A percentile compares a stretch with the other conserved stretches of the same genome.
phyloP scores from a whole-genome alignment of 2,329 filamentous ascomycete species.

The Tolypocladium sp. region DNA sequence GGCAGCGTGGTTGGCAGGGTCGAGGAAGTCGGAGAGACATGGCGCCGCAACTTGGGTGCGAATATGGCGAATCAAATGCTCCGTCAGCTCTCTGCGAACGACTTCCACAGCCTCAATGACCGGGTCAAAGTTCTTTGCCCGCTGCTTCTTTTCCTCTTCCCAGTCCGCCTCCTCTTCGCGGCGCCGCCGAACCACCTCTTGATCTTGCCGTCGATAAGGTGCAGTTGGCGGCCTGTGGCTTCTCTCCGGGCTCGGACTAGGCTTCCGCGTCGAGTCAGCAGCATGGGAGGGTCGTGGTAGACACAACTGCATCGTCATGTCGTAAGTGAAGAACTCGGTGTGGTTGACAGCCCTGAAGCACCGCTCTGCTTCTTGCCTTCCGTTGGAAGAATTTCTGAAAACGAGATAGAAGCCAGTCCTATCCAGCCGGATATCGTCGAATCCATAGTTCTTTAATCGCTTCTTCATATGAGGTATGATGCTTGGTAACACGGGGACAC shows the following conservation, averaged over 20 bases:
- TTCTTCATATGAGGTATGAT: slow-evolving; percentile 88
- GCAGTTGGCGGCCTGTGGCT: slow-evolving; percentile 7
- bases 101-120: slow-evolving; percentile 73
- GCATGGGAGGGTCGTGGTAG: slow-evolving; percentile 18
- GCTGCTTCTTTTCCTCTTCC: slow-evolving; percentile 81
- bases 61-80: slow-evolving; percentile 83
- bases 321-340: slow-evolving; percentile 81
- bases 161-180: slow-evolving; percentile 73
- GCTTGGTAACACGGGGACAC: slow-evolving; percentile 76
- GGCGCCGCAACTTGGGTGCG: slow-evolving; percentile 80
- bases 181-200: slow-evolving; percentile 55
- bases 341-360: slow-evolving; percentile 74
- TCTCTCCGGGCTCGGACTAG: slow-evolving; percentile 25
- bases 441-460: slow-evolving; percentile 71
- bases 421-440: slow-evolving; percentile 76
- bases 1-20: slow-evolving; percentile 70
- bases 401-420: slow-evolving; percentile 81
- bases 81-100: slow-evolving; percentile 69
- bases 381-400: slow-evolving; percentile 71
- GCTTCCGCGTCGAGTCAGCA: slow-evolving; percentile 16
- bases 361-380: slow-evolving; percentile 70
- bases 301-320: slow-evolving; percentile 79
- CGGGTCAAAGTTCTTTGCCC: slow-evolving; percentile 86
- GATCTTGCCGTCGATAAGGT: slow-evolving; percentile 39
- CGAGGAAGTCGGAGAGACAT: slow-evolving; percentile 69